Conservation (phyloP, 257 asterid genomes). For the Penstemon davidsonii region DNA sequence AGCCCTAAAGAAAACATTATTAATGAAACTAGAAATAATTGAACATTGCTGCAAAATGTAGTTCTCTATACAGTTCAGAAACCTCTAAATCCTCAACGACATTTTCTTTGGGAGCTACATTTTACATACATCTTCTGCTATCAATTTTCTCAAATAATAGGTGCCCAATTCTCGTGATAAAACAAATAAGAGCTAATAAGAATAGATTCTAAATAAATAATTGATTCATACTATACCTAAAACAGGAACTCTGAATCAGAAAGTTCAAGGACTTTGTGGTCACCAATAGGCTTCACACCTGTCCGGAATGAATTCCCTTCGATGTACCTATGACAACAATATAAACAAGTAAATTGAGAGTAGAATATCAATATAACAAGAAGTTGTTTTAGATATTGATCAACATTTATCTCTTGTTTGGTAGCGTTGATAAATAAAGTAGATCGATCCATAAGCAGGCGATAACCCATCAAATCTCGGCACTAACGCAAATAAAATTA, state of each 20-base stretch:
- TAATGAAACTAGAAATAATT: too few relatives aligned
- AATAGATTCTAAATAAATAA: neutral
- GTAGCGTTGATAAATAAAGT: too few relatives aligned
- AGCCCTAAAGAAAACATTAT: too few relatives aligned
- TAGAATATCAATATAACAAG: neutral
- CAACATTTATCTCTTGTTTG: too few relatives aligned
- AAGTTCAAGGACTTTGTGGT: constrained; percentile 73
- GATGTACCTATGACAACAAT: constrained; percentile 57
- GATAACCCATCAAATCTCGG: too few relatives aligned
- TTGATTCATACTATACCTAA: constrained; percentile 30
- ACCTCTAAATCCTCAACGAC: too few relatives aligned
- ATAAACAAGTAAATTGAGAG: neutral
- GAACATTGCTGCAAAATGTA: too few relatives aligned
- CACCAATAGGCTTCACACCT: constrained; percentile 70
- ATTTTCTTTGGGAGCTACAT: neutral
- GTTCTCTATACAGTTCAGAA: too few relatives aligned
- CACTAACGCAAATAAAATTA: too few relatives aligned
- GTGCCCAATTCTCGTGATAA: neutral
- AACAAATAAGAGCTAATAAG: neutral
- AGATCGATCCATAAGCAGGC: too few relatives aligned
- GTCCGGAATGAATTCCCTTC: constrained; percentile 72
- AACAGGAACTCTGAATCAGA: constrained; percentile 64
- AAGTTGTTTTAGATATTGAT: too few relatives aligned
- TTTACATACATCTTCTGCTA: constrained; percentile 5
- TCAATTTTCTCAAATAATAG: constrained; percentile 2